Evolutionary conservation across 441 rosid species (phyloP).

Genomic region (Populus hybrid): DNA sequence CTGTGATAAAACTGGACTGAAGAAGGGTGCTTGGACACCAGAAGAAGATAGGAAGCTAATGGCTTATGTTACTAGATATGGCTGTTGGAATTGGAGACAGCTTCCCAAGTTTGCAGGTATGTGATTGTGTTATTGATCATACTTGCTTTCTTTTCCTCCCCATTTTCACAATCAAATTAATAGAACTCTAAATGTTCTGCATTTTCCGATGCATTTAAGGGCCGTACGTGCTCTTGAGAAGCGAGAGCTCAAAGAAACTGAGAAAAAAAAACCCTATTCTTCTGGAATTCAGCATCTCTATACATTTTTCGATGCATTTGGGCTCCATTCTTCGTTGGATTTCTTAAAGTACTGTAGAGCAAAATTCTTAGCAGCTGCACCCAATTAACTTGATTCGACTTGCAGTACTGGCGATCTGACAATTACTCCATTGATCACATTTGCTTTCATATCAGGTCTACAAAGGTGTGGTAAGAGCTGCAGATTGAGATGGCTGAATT

Average conservation of each 20-base stretch:
- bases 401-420: background rate
- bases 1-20: constrained; percentile 40
- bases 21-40: constrained; percentile 64
- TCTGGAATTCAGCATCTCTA: background rate
- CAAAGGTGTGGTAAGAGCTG: constrained; percentile 70
- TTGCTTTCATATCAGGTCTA: constrained; percentile 31
- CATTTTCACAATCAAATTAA: background rate
- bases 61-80: constrained; percentile 47
- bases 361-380: background rate
- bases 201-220: background rate
- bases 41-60: constrained; percentile 55
- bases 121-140: background rate
- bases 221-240: background rate
- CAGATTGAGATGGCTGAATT: constrained; percentile 65
- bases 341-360: background rate
- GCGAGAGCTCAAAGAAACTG: background rate
- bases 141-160: background rate
- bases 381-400: background rate
- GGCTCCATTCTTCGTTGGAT: background rate
- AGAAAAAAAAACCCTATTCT: background rate
- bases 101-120: constrained; percentile 64
- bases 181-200: background rate
- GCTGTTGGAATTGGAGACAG: constrained; percentile 68
- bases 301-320: background rate
- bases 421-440: background rate